Conservation (phyloP, 345 rosid species). For the Eucalyptus marginata region DNA sequence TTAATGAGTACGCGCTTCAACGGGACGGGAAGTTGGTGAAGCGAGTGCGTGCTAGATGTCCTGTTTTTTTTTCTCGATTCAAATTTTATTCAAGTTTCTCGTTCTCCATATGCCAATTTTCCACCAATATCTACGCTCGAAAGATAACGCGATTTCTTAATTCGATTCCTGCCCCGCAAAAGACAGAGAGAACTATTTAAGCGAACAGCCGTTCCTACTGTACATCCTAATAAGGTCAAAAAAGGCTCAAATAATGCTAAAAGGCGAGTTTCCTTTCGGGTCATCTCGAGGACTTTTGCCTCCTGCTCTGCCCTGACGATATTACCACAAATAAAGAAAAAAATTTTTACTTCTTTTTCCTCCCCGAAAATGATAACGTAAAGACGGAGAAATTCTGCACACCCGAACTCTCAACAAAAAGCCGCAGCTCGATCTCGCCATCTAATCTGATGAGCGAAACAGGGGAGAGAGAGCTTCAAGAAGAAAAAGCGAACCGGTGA, state of each 20-base stretch:
- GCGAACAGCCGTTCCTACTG: not conserved
- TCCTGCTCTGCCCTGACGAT: not conserved
- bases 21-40: not conserved
- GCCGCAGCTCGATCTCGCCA: not conserved
- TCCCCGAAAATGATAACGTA: not conserved
- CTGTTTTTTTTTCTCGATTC: not conserved
- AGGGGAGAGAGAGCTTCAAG: not conserved
- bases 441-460: not conserved
- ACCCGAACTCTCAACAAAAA: too few relatives aligned
- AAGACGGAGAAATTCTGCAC: too few relatives aligned
- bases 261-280: not conserved
- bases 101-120: not conserved
- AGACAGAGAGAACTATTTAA: not conserved
- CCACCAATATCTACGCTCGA: not conserved
- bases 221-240: not conserved
- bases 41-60: not conserved
- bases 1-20: not conserved
- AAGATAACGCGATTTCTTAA: not conserved
- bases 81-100: not conserved
- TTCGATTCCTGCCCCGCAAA: not conserved
- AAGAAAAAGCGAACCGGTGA: too few relatives aligned
- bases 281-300: not conserved
- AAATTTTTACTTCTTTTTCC: not conserved
- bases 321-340: not conserved
- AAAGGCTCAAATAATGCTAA: not conserved